Base-by-base conservation (phyloP, 2,329 filamentous ascomycete genomes). In the Stachybotrys chartarum region DNA sequence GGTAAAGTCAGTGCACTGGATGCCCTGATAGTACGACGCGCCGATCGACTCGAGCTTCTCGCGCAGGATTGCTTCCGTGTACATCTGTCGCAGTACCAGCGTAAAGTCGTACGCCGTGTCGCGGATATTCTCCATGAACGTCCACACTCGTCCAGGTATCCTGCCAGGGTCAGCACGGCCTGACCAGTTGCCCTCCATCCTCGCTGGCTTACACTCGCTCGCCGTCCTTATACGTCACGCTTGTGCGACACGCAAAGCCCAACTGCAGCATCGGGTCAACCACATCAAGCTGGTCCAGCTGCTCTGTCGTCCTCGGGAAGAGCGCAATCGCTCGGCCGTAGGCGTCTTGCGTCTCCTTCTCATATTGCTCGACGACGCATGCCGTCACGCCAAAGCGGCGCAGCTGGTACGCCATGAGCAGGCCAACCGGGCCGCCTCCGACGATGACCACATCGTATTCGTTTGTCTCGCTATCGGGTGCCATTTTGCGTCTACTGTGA, bases 261-360 rank as follows among this genome's bases (percentile, higher is more conserved):
- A 76, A 68, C 63, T 81, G 79, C 4, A 77, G 70, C 44, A 82
- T 71, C 7, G 73, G 67, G 30, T 81, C 77, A 1, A 73, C 72
- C 7, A 82, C 70, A 30, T 71, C 74, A 2, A 82, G 69, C 57
- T 80, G 77, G 54, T 80, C 77, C 1, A 83, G 72, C 64, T 80
- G 75, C 64, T 82, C 79, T 47, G 69, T 70, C 6, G 74, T 77
- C 1, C 79, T 70, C 1, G 78, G 77, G 56, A 76, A 82, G 3
- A 82, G 72, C 0, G 79, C 79, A 56, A 80, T 79, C 12, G 79
- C 79, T 7, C 79, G 74, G 16, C 79, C 79, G 63, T 78, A 80
- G n/a, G 73, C 64, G 55, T 79, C 76, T 61, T 80, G 78, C 1
- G 70, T 65, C 1, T 74, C 72, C 60, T 80, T 80, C 35, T 70